A percentile compares a stretch with the other conserved stretches of the same genome.
phyloP scores from a whole-genome alignment of 176 grass and related monocot species.

The Musa schizocarpa region DNA sequence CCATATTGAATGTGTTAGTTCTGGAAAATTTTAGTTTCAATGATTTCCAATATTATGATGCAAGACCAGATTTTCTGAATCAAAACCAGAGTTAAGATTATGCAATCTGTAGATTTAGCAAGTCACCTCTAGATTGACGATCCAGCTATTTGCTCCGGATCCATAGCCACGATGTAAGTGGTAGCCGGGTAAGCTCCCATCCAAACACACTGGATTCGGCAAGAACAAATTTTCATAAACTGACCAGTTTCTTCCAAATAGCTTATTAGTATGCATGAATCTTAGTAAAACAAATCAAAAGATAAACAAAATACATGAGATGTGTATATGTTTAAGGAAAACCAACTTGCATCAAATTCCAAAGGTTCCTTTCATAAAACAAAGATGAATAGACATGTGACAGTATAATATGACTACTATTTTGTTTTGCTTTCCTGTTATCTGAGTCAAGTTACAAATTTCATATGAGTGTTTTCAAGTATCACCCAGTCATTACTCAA shows the following conservation, averaged over 20 bases:
- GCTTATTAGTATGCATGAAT: not conserved
- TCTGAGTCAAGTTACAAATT: no score
- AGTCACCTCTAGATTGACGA: slow-evolving; percentile 74
- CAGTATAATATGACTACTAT: not conserved
- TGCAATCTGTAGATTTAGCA: slow-evolving; percentile 6
- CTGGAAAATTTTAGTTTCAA: not conserved
- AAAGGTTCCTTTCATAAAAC: not conserved
- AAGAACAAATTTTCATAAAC: slow-evolving; percentile 3
- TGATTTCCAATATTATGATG: not conserved
- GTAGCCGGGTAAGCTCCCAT: slow-evolving; percentile 88
- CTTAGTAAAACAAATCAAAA: not conserved
- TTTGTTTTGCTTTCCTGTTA: no score
- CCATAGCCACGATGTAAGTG: slow-evolving; percentile 82
- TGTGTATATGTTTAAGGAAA: not conserved
- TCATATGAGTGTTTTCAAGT: no score
- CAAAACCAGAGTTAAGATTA: not conserved
- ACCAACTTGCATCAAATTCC: not conserved
- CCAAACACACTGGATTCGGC: slow-evolving; percentile 62
- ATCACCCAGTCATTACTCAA: not conserved
- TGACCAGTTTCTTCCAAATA: slow-evolving; percentile 4
- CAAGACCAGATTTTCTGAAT: not conserved
- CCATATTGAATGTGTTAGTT: not conserved
- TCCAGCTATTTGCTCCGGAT: slow-evolving; percentile 80
- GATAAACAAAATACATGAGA: not conserved
- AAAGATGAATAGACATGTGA: not conserved